These are phyloP conservation scores for Fusarium compactum DNA, from an alignment of 2,329 filamentous ascomycete species.

Conservation along the genomic window DNA sequence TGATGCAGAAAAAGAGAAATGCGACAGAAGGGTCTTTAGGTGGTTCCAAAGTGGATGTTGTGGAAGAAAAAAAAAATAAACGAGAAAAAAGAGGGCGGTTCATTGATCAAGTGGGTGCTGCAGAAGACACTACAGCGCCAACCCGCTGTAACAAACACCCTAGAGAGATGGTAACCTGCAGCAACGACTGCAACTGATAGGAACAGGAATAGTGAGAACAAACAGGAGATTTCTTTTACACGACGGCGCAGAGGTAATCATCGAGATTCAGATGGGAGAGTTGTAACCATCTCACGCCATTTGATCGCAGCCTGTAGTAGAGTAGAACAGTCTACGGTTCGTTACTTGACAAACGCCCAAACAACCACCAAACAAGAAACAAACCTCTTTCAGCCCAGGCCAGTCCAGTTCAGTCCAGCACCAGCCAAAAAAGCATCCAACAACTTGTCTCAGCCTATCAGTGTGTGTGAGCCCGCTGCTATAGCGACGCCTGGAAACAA, in stretches of 20 bases:
- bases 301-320: neutral
- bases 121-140: slow-evolving; percentile 31
- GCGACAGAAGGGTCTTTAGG: slow-evolving; percentile 18
- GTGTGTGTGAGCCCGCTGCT: slow-evolving; percentile 31
- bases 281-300: neutral
- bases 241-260: neutral
- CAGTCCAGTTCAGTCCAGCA: slow-evolving; percentile 11
- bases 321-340: slow-evolving; percentile 1
- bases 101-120: slow-evolving; percentile 32
- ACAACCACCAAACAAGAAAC: slow-evolving; percentile 34
- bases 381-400: slow-evolving; percentile 17
- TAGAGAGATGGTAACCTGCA: slow-evolving; percentile 19
- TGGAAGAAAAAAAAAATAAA: slow-evolving; percentile 31
- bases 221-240: slow-evolving; percentile 10
- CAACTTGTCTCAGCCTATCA: slow-evolving; percentile 34
- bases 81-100: slow-evolving; percentile 35
- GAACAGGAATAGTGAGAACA: slow-evolving; percentile 27
- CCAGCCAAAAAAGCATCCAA: slow-evolving; percentile 22
- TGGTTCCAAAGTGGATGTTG: slow-evolving; percentile 32
- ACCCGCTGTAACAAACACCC: slow-evolving; percentile 29
- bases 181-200: slow-evolving; percentile 16
- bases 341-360: slow-evolving; percentile 21
- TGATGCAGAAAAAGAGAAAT: slow-evolving; percentile 15
- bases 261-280: neutral
- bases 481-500: slow-evolving; percentile 25